Conservation (phyloP, 2,329 filamentous ascomycete species). For the Penicillium fuscoglaucum region DNA sequence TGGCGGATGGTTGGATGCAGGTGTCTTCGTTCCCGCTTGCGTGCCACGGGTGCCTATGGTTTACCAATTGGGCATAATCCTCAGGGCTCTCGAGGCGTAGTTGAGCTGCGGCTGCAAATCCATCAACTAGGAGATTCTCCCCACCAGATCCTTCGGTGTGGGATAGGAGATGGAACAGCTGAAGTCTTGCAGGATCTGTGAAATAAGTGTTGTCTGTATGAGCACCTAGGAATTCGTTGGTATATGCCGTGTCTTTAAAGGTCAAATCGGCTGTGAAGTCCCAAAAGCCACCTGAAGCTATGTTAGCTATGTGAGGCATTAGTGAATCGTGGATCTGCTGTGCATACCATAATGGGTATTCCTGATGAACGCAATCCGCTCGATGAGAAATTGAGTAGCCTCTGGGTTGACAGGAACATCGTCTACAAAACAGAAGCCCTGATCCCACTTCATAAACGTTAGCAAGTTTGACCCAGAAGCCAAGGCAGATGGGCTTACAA, state of each 20-base stretch:
- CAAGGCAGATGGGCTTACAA: slow-evolving; percentile 42
- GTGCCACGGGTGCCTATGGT: slow-evolving; percentile 68
- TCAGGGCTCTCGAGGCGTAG: slow-evolving; percentile 56
- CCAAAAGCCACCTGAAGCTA: slow-evolving; percentile 61
- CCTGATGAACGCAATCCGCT: slow-evolving; percentile 82
- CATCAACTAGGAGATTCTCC: slow-evolving; percentile 79
- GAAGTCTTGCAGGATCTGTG: slow-evolving; percentile 83
- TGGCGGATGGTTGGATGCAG: slow-evolving; percentile 69
- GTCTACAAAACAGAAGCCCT: slow-evolving; percentile 77
- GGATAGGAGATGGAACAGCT: slow-evolving; percentile 88
- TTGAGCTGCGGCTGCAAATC: slow-evolving; percentile 68
- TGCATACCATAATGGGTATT: slow-evolving; percentile 81
- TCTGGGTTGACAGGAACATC: slow-evolving; percentile 67
- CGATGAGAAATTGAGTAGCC: slow-evolving; percentile 71
- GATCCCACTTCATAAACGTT: slow-evolving; percentile 53
- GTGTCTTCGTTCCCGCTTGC: slow-evolving; percentile 85
- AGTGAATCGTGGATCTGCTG: not conserved
- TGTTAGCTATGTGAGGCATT: not conserved
- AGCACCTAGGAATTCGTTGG: slow-evolving; percentile 73
- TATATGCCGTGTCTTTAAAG: slow-evolving; percentile 89
- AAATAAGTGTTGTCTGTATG: slow-evolving; percentile 98
- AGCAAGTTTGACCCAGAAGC: slow-evolving; percentile 3
- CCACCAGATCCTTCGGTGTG: slow-evolving; percentile 69
- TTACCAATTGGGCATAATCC: slow-evolving; percentile 60
- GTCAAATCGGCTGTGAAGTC: slow-evolving; percentile 90